Base-by-base conservation (phyloP, 2,329 filamentous ascomycete species). In the Didymella keratinophila region DNA sequence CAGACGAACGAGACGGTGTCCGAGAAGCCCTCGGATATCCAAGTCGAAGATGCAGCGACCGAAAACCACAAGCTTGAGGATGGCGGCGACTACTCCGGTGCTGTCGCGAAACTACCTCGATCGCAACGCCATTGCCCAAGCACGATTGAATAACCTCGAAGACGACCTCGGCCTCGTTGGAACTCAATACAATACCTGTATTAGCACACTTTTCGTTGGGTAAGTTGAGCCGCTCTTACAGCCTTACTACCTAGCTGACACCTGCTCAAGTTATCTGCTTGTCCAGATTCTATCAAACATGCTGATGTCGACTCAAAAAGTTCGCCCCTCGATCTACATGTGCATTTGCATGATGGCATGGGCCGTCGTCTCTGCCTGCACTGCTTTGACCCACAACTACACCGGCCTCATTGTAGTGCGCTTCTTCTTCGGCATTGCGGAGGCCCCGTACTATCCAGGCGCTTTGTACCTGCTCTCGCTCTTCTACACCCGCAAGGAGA, bases 71-170 rank as follows among this genome's bases (percentile, higher is more conserved):
- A 50, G 32, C 28, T 56, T 12, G 46, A 50, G 18, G 9, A 37
- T 34, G 46, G 46, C 10, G 47, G 39, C 6, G 69, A 73, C 42
- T 71, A 72, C 20, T 59, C 62, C 8, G 68, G 70, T 20, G 67
- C 67, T 20, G 52, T 61, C 16, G 60, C 62, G 4, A 73, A 72
- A 76, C 53, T 74, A 72, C 30, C 68, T 72, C 20, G 86, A 88
- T 65, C 81, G 86, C 30, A 87, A 87, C 71, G 87, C 89, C 70
- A 87, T 89, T 58, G 86, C 86, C 1, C 82, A 87, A 3, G 88
- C 87, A 0, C 82, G 83, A 14, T 79, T 90, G 44, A 84, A 86
- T 69, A 85, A 86, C 14, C 78, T 90, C 14, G 83, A 88, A 56
- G 76, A 79, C 1, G 30, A 32, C 11, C 12, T 32, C 11, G 30